Base-by-base conservation (phyloP, 2,329 filamentous ascomycete species). In the Sporothrix protearum region DNA sequence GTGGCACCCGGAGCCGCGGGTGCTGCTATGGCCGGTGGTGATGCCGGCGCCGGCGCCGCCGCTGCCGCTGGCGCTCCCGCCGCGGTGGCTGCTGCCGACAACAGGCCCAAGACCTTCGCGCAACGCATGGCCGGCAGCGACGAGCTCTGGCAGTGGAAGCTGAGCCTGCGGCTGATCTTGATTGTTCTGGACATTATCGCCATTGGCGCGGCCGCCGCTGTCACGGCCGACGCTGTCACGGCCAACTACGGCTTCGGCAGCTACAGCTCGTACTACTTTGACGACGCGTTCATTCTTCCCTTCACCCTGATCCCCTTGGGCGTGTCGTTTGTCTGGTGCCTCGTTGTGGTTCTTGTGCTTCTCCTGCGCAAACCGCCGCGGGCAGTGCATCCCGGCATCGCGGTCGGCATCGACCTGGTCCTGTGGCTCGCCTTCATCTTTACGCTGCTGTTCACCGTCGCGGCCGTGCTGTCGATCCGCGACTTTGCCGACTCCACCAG, bases 331-430 rank as follows among this genome's bases (percentile, higher is more conserved):
- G 10, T 74, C n/a, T 74, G 71, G 71, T 69, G 71, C 33, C 0
- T 68, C 2, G 8, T 68, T 4, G 66, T 55, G 2, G 28, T 75
- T 3, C 25, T 73, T n/a, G 64, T 73, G 3, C 53, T 66, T 12
- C 6, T 69, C 0, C 42, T 74, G 42, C 64, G 68, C 22, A 69
- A 70, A 14, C 68, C 72, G 3, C 61, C 47, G 0, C 74, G 71
- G 3, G 71, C 72, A 1, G 39, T 69, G 5, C 74, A 75, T 53
- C 74, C 74, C 10, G 74, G 73, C 28, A 14, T 74, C 16, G 64
- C 64, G 3, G 70, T 76, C n/a, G 73, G 59, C 45, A 1, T 73
- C 5, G 75, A 76, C 57, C 64, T 75, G 12, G 14, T 74, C 14
- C 69, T 75, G 30, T 74, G 73, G 71, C 71, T 75, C 1, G 25